These are phyloP conservation scores for Rickenella mellea DNA, from an alignment of 768 basidiomycete species.

Conservation along the genomic window DNA sequence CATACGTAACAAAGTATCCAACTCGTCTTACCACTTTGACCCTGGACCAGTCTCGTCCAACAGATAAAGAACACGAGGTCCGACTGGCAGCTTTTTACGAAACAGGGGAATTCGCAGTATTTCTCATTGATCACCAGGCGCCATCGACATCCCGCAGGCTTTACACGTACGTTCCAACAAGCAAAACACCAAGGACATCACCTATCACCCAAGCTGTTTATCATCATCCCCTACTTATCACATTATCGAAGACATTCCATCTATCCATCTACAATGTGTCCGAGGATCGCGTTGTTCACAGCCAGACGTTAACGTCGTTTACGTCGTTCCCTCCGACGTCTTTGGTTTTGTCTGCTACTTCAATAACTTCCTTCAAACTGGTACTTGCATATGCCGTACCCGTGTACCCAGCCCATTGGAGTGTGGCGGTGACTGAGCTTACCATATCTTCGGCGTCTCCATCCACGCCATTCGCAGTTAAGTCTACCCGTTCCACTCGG, in stretches of 20 bases:
- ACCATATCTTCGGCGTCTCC: conserved; percentile 38
- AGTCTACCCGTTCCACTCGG: conserved; percentile 52
- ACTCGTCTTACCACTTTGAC: conserved; percentile 54
- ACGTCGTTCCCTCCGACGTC: conserved; percentile 75
- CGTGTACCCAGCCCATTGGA: conserved; percentile 77
- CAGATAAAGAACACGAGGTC: conserved; percentile 21
- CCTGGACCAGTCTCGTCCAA: conserved; percentile 64
- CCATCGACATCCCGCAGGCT: conserved; percentile 30
- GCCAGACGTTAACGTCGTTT: conserved; percentile 66
- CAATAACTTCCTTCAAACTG: conserved; percentile 55
- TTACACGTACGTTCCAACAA: conserved; percentile 38
- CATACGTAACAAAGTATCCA: conserved; percentile 20
- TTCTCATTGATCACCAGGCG: conserved; percentile 38
- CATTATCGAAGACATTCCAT: conserved; percentile 56
- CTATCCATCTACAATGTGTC: conserved; percentile 69
- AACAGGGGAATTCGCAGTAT: conserved; percentile 58
- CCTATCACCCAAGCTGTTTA: conserved; percentile 60
- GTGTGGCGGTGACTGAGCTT: conserved; percentile 67
- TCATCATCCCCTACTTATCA: conserved; percentile 69
- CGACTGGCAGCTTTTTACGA: conserved; percentile 55
- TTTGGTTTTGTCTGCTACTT: conserved; percentile 61
- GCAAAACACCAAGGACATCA: conserved; percentile 27
- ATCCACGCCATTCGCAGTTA: conserved; percentile 34
- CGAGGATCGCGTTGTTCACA: conserved; percentile 37
- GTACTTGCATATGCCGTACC: conserved; percentile 67